phyloP scores from a whole-genome alignment of 768 basidiomycete species.

The Rhizopogon salebrosus region DNA sequence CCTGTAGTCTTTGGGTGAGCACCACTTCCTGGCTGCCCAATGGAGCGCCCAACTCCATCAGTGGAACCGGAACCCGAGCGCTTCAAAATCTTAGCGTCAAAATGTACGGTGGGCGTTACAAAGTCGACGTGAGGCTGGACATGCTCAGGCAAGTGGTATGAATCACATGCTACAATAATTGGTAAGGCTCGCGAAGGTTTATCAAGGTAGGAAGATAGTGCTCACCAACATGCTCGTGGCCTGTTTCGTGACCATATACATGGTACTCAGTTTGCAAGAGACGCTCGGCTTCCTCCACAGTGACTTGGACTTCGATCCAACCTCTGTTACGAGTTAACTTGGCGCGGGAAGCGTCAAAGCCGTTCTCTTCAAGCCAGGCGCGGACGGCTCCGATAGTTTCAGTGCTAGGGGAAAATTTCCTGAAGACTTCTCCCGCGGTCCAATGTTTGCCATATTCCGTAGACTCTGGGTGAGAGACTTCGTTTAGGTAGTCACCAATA shows the following conservation, averaged over 20 bases:
- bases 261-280: constrained; percentile 41
- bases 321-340: constrained; percentile 34
- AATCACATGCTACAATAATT: constrained; percentile 24
- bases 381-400: constrained; percentile 38
- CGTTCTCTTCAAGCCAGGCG: constrained; percentile 38
- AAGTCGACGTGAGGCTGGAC: constrained; percentile 35
- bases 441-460: constrained; percentile 47
- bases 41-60: constrained; percentile 9
- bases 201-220: background rate
- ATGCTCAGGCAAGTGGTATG: constrained; percentile 31
- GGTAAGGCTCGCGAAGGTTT: background rate
- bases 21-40: constrained; percentile 2
- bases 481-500: constrained; percentile 40
- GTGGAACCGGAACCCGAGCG: constrained; percentile 16
- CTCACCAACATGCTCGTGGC: constrained; percentile 35
- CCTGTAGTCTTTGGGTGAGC: constrained; percentile 6
- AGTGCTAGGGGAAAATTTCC: constrained; percentile 39
- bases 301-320: constrained; percentile 35
- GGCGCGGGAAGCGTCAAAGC: constrained; percentile 34
- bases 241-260: constrained; percentile 34
- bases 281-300: constrained; percentile 35
- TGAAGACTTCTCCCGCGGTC: constrained; percentile 36
- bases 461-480: constrained; percentile 48
- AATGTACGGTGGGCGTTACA: constrained; percentile 33
- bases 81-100: constrained; percentile 26